Evolutionary conservation across 140 eudicot genomes (phyloP).

Genomic region (Ambrosia hybrid): DNA sequence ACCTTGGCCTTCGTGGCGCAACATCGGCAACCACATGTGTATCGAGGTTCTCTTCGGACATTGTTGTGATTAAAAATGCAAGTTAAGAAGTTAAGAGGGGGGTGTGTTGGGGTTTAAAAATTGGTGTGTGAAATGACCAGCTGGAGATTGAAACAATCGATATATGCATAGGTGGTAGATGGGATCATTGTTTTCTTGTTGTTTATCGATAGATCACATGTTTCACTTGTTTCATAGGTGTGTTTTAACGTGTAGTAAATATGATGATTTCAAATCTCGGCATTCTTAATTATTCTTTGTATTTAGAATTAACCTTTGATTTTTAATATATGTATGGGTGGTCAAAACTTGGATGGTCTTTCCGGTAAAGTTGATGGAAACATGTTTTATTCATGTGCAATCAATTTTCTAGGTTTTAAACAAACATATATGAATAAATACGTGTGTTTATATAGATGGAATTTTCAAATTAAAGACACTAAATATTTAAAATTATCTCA

Average conservation of each 20-base stretch:
- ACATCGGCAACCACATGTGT: not conserved
- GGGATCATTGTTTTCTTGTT: constrained; percentile 43
- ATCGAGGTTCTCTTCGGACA: constrained; percentile 27
- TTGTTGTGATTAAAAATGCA: constrained; percentile 17
- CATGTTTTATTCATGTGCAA: not conserved
- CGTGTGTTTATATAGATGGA: too few relatives aligned
- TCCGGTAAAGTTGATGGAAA: not conserved
- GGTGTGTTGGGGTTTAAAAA: constrained; percentile 19
- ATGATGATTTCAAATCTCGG: not conserved
- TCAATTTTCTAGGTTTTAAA: too few relatives aligned
- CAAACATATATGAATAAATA: too few relatives aligned
- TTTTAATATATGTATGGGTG: not conserved
- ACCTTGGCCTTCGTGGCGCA: constrained; percentile 40
- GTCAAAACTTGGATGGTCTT: not conserved
- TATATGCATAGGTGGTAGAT: constrained; percentile 31
- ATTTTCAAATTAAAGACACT: too few relatives aligned
- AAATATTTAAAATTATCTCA: too few relatives aligned
- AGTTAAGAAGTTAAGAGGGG: constrained; percentile 1
- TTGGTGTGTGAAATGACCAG: constrained; percentile 28
- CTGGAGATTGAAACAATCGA: constrained; percentile 38
- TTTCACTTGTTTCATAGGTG: constrained; percentile 11
- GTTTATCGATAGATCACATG: constrained; percentile 20
- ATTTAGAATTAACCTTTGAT: not conserved
- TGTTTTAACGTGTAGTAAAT: constrained; percentile 3
- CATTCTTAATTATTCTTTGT: not conserved